phyloP scores from a whole-genome alignment of 1,139 yeast species.

The Saccharomyces hybrid region DNA sequence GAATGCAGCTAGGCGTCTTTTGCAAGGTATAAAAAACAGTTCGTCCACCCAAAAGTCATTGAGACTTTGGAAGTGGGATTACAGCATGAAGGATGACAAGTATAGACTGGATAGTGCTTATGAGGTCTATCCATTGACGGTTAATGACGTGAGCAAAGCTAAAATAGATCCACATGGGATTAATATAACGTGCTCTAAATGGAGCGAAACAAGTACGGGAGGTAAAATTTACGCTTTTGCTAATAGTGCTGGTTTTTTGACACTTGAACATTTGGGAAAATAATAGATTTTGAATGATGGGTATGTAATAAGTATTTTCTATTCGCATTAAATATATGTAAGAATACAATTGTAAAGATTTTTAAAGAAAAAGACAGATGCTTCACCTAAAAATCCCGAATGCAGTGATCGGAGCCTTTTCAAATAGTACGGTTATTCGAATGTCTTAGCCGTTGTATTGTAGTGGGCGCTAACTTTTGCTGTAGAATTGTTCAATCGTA shows the following conservation, averaged over 20 bases:
- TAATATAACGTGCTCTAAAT: conserved; percentile 46
- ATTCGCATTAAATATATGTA: no score
- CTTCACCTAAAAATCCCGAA: no score
- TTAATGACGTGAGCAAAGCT: conserved; percentile 26
- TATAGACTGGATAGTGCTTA: conserved; percentile 36
- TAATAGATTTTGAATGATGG: no score
- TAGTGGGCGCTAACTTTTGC: no score
- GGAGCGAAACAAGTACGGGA: conserved; percentile 49
- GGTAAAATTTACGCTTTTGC: conserved; percentile 62
- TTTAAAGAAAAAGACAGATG: no score
- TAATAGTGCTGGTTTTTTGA: conserved; percentile 56
- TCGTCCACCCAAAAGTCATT: conserved; percentile 28
- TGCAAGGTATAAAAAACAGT: conserved; percentile 37
- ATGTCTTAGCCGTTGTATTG: neutral
- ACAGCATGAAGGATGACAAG: conserved; percentile 28
- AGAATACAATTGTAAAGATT: no score
- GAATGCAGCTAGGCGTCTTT: conserved; percentile 37
- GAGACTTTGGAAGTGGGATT: conserved; percentile 37
- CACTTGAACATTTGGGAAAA: conserved; percentile 42
- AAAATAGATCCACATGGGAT: conserved; percentile 50
- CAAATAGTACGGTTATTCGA: no score
- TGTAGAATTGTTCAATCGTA: no score
- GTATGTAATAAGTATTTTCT: no score
- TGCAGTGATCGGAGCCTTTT: no score
- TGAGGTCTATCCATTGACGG: conserved; percentile 22